A percentile compares a stretch with the other conserved stretches of the same genome.
phyloP scores from a whole-genome alignment of 306 rosid genomes.

The Rosa persica region DNA sequence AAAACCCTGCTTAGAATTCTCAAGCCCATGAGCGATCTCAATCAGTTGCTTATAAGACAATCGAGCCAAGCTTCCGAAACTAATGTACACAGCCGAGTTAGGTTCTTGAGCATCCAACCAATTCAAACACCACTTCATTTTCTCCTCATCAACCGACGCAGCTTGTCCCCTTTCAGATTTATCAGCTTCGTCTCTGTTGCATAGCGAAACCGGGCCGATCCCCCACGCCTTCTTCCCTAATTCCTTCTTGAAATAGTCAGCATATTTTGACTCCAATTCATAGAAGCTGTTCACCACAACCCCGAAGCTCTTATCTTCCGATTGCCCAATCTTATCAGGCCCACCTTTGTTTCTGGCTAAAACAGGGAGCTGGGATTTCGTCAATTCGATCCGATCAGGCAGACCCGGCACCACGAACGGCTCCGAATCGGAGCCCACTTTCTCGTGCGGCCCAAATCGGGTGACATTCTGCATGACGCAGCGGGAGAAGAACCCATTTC shows the following conservation, averaged over 20 bases:
- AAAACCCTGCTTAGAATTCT: conserved; percentile 5
- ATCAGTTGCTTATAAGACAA: conserved; percentile 21
- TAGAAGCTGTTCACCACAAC: conserved; percentile 31
- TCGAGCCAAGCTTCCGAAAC: conserved; percentile 39
- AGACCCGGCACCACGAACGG: conserved; percentile 24
- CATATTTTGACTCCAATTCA: conserved; percentile 31
- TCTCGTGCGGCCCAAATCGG: conserved; percentile 8
- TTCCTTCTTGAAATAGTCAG: conserved; percentile 5
- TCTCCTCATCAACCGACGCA: conserved; percentile 24
- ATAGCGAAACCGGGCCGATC: conserved; percentile 33
- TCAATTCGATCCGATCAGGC: conserved; percentile 15
- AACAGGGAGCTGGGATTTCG: background rate
- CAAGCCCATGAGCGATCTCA: conserved; percentile 32
- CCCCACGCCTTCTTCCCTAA: conserved; percentile 30
- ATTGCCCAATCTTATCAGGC: background rate
- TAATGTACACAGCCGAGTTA: conserved; percentile 35
- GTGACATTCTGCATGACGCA: conserved; percentile 4
- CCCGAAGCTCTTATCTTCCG: conserved; percentile 19
- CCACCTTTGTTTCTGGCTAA: background rate
- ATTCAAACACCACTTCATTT: conserved; percentile 17
- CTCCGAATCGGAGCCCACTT: conserved; percentile 16
- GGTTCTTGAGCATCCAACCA: conserved; percentile 36
- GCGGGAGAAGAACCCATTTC: conserved; percentile 22
- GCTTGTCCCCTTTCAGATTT: conserved; percentile 29
- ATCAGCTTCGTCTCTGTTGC: conserved; percentile 18